These are phyloP conservation scores for Sordaria brevicollis DNA, from an alignment of 495 filamentous ascomycete genomes.

Conservation along the genomic window DNA sequence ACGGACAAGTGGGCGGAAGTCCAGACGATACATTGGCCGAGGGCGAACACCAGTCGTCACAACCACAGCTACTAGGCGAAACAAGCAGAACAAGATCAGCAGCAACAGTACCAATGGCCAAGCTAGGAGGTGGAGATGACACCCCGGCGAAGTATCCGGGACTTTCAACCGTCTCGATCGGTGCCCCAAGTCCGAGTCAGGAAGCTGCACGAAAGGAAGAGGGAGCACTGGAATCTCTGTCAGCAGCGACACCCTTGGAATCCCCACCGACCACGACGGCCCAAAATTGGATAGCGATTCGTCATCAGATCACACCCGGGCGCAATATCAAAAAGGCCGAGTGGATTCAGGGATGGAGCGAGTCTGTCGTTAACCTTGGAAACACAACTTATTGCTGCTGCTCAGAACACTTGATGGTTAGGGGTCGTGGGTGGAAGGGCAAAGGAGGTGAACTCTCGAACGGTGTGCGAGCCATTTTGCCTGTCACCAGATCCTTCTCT, in stretches of 20 bases:
- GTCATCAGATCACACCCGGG: constrained; percentile 18
- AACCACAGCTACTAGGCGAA: background rate
- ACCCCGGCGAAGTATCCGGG: background rate
- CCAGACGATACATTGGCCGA: background rate
- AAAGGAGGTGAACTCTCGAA: constrained; percentile 6
- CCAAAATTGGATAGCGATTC: constrained; percentile 15
- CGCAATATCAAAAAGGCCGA: constrained; percentile 21
- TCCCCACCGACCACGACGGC: background rate
- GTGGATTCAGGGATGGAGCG: constrained; percentile 25
- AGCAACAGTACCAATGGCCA: background rate
- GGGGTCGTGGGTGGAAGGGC: constrained; percentile 2
- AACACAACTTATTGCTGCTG: constrained; percentile 19
- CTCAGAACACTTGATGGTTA: constrained; percentile 7
- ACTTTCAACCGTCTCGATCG: background rate
- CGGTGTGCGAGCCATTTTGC: constrained; percentile 11
- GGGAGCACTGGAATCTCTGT: background rate
- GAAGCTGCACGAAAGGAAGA: background rate
- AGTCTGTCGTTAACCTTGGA: constrained; percentile 14
- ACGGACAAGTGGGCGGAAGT: constrained; percentile 1
- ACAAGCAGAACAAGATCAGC: background rate
- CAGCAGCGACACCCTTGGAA: background rate
- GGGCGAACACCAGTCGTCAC: constrained; percentile 1
- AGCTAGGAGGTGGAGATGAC: background rate
- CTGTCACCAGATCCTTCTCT: background rate
- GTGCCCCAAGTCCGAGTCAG: background rate